Evolutionary conservation across 441 rosid species (phyloP).

Genomic region (Metrosideros polymorpha): DNA sequence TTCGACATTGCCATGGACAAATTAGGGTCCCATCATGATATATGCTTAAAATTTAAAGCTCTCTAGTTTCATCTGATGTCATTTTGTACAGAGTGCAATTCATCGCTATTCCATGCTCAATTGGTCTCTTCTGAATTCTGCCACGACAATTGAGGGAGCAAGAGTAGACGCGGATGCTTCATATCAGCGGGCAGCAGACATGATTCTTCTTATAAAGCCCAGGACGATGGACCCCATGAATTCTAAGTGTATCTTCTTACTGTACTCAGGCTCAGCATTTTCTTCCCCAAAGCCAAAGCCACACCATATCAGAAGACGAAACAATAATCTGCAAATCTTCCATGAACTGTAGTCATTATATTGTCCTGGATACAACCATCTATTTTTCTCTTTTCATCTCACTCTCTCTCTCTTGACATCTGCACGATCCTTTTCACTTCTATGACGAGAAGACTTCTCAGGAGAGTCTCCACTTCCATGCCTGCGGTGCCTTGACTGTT

Average conservation of each 20-base stretch:
- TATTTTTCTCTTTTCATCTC: not conserved
- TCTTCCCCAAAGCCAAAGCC: not conserved
- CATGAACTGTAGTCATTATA: not conserved
- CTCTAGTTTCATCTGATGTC: not conserved
- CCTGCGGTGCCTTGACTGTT: constrained; percentile 41
- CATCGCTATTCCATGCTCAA: not conserved
- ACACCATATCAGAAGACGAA: not conserved
- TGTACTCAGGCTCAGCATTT: not conserved
- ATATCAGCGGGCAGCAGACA: not conserved
- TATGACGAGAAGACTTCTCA: constrained; percentile 19
- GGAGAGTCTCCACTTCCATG: constrained; percentile 42
- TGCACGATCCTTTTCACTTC: constrained; percentile 22
- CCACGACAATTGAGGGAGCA: not conserved
- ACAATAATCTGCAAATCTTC: not conserved
- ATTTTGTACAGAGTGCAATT: not conserved
- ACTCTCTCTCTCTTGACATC: constrained; percentile 31
- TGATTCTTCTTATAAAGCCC: not conserved
- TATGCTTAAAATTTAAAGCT: not conserved
- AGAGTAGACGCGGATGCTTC: not conserved
- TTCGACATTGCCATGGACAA: not conserved
- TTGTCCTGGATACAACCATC: not conserved
- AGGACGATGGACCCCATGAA: not conserved
- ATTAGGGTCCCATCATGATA: not conserved
- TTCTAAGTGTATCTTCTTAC: not conserved
- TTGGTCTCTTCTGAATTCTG: not conserved